phyloP scores from a whole-genome alignment of 345 rosid species.

The Heritiera fomes region DNA sequence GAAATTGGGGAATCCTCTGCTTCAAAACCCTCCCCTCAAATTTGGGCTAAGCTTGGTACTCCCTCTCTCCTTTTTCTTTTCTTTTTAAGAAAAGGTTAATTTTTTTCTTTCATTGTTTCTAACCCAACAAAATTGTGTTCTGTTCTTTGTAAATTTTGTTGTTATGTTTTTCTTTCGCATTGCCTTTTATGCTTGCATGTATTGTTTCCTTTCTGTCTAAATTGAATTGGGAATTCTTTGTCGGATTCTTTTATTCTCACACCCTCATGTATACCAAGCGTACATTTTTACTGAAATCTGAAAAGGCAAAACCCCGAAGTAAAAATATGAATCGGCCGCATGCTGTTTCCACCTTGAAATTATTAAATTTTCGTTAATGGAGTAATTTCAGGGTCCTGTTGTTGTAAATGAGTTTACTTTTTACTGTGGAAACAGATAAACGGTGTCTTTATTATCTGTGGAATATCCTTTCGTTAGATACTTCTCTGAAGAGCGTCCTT shows the following conservation, averaged over 20 bases:
- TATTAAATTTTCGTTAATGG: neutral
- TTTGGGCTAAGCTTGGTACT: constrained; percentile 25
- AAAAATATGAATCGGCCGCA: neutral
- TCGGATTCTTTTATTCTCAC: neutral
- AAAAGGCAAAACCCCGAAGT: neutral
- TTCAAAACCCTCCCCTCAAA: constrained; percentile 8
- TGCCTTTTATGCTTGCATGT: neutral
- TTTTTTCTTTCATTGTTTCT: neutral
- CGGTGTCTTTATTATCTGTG: neutral
- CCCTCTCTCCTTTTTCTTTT: neutral
- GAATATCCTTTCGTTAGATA: neutral
- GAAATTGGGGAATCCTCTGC: constrained; percentile 26
- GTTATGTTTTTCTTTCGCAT: neutral
- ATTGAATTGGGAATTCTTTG: neutral
- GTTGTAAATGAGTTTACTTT: neutral
- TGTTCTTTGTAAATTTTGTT: neutral
- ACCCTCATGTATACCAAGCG: neutral
- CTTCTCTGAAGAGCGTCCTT: neutral
- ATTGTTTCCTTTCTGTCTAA: neutral
- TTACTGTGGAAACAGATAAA: neutral
- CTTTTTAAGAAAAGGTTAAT: neutral
- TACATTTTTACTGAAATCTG: constrained; percentile 1
- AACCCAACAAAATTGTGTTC: neutral
- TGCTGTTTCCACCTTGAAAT: neutral
- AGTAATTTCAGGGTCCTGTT: neutral